Conservation (phyloP, 805 yeast species). For the Candida methanosorbosa region DNA sequence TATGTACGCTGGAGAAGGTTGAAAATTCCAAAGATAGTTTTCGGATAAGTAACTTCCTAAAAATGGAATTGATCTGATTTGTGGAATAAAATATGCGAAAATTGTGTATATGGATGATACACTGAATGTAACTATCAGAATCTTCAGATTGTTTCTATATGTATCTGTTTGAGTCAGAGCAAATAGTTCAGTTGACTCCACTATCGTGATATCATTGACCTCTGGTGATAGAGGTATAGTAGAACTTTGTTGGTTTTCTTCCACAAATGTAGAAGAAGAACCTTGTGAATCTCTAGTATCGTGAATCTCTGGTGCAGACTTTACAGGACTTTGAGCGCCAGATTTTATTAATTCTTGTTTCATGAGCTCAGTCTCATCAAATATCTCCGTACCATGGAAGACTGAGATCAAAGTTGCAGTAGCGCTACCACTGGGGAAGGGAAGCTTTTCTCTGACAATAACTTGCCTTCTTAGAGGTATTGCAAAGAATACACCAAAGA, state of each 20-base stretch:
- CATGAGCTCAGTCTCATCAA: slow-evolving; percentile 16
- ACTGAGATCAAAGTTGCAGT: slow-evolving; percentile 91
- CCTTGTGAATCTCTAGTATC: background rate
- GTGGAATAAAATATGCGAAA: slow-evolving; percentile 63
- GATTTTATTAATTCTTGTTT: background rate
- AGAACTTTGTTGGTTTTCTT: background rate
- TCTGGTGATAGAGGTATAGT: background rate
- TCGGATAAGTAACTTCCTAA: slow-evolving; percentile 61
- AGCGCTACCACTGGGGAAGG: slow-evolving; percentile 94
- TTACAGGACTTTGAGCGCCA: background rate
- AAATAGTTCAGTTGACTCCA: slow-evolving; percentile 26
- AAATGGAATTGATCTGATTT: slow-evolving; percentile 58
- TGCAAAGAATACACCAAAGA: slow-evolving; percentile 94
- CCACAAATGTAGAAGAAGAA: background rate
- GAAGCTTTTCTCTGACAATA: slow-evolving; percentile 75
- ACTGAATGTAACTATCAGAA: slow-evolving; percentile 51
- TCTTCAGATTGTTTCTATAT: slow-evolving; percentile 51
- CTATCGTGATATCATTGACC: slow-evolving; percentile 16
- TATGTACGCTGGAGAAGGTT: slow-evolving; percentile 94
- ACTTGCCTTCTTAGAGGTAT: slow-evolving; percentile 82
- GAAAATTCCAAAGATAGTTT: slow-evolving; percentile 74
- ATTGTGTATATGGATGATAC: slow-evolving; percentile 70
- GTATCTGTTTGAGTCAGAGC: slow-evolving; percentile 17
- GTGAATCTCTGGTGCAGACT: background rate
- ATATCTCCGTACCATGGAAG: slow-evolving; percentile 60